Evolutionary conservation across 352 stramenopile genomes (phyloP).

Genomic region (Blastocystis sp.): DNA sequence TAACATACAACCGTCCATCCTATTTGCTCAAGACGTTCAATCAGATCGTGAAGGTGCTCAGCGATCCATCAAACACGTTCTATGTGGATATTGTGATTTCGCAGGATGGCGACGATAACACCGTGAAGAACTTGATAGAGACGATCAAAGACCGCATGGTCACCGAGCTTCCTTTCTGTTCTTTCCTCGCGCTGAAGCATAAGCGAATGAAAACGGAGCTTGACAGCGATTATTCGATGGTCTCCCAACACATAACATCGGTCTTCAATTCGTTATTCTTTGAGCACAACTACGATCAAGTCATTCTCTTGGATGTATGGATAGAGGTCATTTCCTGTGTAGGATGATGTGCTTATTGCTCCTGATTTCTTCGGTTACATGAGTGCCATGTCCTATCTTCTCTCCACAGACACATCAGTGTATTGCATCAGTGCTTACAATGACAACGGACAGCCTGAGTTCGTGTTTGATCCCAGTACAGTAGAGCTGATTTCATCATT

Average conservation of each 20-base stretch:
- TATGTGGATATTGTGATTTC: slow-evolving; percentile 73
- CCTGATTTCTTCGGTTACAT: slow-evolving; percentile 80
- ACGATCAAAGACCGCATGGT: slow-evolving; percentile 49
- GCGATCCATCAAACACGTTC: slow-evolving; percentile 65
- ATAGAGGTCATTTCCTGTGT: slow-evolving; percentile 64
- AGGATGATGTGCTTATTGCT: slow-evolving; percentile 78
- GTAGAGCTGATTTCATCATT: background rate
- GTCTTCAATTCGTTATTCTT: slow-evolving; percentile 66
- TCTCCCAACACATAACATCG: slow-evolving; percentile 73
- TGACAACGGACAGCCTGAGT: slow-evolving; percentile 62
- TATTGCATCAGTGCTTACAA: slow-evolving; percentile 63
- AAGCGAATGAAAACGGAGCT: background rate
- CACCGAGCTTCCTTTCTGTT: background rate
- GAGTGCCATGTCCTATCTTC: slow-evolving; percentile 69
- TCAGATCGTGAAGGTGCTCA: slow-evolving; percentile 65
- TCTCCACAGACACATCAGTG: slow-evolving; percentile 69
- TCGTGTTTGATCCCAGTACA: slow-evolving; percentile 47
- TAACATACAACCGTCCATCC: slow-evolving; percentile 71
- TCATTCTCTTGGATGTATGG: slow-evolving; percentile 31
- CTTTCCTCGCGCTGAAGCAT: slow-evolving; percentile 65
- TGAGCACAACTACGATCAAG: slow-evolving; percentile 31
- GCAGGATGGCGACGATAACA: slow-evolving; percentile 71
- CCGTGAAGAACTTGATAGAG: slow-evolving; percentile 67
- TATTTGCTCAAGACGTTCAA: slow-evolving; percentile 72
- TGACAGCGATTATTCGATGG: slow-evolving; percentile 69